Evolutionary conservation across 805 yeast species (phyloP).

Genomic region (Suhomyces tanzawaensis): DNA sequence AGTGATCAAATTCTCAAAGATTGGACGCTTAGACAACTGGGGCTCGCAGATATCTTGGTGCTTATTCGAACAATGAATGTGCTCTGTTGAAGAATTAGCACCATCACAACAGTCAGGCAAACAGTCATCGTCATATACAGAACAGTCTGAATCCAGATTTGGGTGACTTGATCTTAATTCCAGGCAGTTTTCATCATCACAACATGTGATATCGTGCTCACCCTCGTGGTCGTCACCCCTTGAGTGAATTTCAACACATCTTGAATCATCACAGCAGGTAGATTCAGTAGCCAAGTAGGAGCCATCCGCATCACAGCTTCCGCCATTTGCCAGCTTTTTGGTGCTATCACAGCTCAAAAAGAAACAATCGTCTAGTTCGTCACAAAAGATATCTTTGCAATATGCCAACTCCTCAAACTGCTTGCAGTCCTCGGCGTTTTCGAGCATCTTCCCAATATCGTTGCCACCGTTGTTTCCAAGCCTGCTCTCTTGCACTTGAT

Average conservation of each 20-base stretch:
- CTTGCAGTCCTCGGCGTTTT: conserved; percentile 17
- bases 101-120: not conserved
- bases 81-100: not conserved
- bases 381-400: conserved; percentile 42
- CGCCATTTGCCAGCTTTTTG: not conserved
- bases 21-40: conserved; percentile 28
- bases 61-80: not conserved
- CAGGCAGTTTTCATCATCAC: conserved; percentile 7
- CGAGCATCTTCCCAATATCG: not conserved
- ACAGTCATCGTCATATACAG: not conserved
- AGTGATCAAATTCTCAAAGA: conserved; percentile 39
- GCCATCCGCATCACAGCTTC: conserved; percentile 1
- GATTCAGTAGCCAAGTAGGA: not conserved
- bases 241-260: conserved; percentile 4
- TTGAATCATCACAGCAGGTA: conserved; percentile 2
- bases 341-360: conserved; percentile 33
- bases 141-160: not conserved
- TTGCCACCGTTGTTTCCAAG: not conserved
- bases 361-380: conserved; percentile 45
- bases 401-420: conserved; percentile 31
- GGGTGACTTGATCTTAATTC: not conserved
- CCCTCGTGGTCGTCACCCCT: not conserved
- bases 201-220: not conserved
- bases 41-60: conserved; percentile 18
- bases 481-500: conserved; percentile 6